phyloP scores from a whole-genome alignment of 352 stramenopile species.

The Pythium vanterpoolii region DNA sequence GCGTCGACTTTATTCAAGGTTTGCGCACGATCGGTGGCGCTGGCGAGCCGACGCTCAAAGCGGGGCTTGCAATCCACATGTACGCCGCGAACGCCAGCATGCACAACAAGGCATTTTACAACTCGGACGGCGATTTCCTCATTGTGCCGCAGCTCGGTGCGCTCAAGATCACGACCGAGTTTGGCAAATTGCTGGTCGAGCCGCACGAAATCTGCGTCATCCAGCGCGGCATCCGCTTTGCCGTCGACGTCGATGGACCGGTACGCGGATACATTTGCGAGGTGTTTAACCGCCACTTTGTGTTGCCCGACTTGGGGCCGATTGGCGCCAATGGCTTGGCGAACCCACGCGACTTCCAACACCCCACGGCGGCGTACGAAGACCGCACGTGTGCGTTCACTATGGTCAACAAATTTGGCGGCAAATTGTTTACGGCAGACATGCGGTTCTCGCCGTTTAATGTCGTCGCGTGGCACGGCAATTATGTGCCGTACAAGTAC shows the following conservation, averaged over 20 bases:
- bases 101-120: constrained; percentile 91
- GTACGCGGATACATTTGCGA: constrained; percentile 94
- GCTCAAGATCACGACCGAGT: constrained; percentile 93
- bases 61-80: constrained; percentile 92
- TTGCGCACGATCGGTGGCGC: constrained; percentile 84
- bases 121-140: constrained; percentile 96
- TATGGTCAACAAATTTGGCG: constrained; percentile 88
- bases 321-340: constrained; percentile 96
- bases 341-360: constrained; percentile 94
- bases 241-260: constrained; percentile 78
- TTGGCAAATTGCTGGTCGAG: constrained; percentile 83
- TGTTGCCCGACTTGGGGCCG: constrained; percentile 92
- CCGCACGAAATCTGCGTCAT: constrained; percentile 95
- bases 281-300: constrained; percentile 95
- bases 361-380: constrained; percentile 89
- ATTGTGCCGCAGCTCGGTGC: constrained; percentile 92
- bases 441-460: constrained; percentile 93
- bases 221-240: constrained; percentile 94
- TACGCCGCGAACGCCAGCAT: constrained; percentile 92
- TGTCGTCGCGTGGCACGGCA: constrained; percentile 98
- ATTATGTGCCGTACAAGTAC: constrained; percentile 98
- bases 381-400: constrained; percentile 76
- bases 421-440: constrained; percentile 82
- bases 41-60: constrained; percentile 88
- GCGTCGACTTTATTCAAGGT: constrained; percentile 88